Conservation (phyloP, 768 basidiomycete genomes). For the Lentinus tigrinus region DNA sequence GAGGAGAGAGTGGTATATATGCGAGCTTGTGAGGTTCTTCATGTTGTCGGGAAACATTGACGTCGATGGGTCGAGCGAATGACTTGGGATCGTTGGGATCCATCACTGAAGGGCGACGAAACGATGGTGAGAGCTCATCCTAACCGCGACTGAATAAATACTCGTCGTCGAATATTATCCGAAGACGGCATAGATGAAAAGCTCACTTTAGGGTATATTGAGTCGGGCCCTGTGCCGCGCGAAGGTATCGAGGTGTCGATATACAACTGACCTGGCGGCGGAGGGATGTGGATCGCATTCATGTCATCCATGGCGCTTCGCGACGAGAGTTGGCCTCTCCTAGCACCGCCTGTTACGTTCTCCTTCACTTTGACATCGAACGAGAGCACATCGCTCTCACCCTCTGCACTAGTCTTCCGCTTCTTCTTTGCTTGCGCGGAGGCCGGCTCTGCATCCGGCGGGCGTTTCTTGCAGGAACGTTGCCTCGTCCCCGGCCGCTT, state of each 20-base stretch:
- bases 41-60: constrained; percentile 14
- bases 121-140: constrained; percentile 26
- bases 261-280: constrained; percentile 20
- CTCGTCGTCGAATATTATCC: constrained; percentile 22
- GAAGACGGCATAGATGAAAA: constrained; percentile 12
- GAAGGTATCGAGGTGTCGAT: constrained; percentile 26
- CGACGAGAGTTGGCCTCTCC: constrained; percentile 19
- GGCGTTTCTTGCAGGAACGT: constrained; percentile 81
- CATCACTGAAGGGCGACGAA: constrained; percentile 23
- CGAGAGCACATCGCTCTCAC: constrained; percentile 22
- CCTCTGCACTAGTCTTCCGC: constrained; percentile 29
- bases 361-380: constrained; percentile 36
- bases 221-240: constrained; percentile 21
- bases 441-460: constrained; percentile 40
- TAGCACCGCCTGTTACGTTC: constrained; percentile 32
- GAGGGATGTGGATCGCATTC: constrained; percentile 20
- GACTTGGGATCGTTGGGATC: constrained; percentile 23
- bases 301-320: constrained; percentile 20
- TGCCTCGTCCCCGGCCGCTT: constrained; percentile 83
- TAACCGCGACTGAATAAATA: constrained; percentile 32
- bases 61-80: constrained; percentile 26
- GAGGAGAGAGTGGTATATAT: constrained; percentile 24
- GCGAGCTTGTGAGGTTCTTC: constrained; percentile 8
- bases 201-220: constrained; percentile 32
- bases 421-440: constrained; percentile 30